Evolutionary conservation across 352 stramenopile genomes (phyloP), one percentile per base, ranked within the genome.

Genomic region (Globisporangium spiculum): DNA sequence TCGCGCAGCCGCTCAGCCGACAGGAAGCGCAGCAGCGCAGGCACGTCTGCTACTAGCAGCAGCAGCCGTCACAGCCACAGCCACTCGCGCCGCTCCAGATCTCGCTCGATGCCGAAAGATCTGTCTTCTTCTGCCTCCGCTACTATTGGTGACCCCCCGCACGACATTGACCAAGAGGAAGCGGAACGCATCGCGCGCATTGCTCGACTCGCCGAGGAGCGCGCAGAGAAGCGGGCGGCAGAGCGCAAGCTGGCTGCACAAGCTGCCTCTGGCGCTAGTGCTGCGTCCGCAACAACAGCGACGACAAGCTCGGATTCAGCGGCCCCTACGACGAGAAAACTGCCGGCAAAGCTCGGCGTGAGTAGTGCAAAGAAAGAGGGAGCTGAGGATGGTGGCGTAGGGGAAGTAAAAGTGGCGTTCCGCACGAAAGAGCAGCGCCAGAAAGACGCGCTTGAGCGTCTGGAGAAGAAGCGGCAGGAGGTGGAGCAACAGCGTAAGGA

Each of bases 381-480:
- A 1, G 14, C 16, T 14, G 27, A 30, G 27, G 50, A 20, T 27
- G 68, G 60, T 36, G 53, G 57, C 34, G 50, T 61, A 9, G 53
- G 63, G 0, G 60, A 50, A 1, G 30, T 63, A 34, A 91, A 91
- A 67, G 83, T 90, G 1, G 75, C 61, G 53, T 97, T 97, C 68
- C 79, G 84, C 0, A 90, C 86, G 4, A 97, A 94, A 60, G 86
- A 79, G 30, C 85, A 97, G 77, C 77, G 89, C 34, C 76, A 96
- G 68, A 74, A 91, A 67, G 79, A 92, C 4, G 89, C 88, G 22
- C 75, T 96, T 20, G 81, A 80, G 71, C 77, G 74, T 26, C 73
- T 97, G 26, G 78, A 94, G 63, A 75, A 84, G 66, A 91, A 95
- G 74, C 86, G 86, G 3, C 52, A 71, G 32, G 83, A 92, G 74